Base-by-base conservation (phyloP, 2,329 filamentous ascomycete species). In the Monosporascus sp. region DNA sequence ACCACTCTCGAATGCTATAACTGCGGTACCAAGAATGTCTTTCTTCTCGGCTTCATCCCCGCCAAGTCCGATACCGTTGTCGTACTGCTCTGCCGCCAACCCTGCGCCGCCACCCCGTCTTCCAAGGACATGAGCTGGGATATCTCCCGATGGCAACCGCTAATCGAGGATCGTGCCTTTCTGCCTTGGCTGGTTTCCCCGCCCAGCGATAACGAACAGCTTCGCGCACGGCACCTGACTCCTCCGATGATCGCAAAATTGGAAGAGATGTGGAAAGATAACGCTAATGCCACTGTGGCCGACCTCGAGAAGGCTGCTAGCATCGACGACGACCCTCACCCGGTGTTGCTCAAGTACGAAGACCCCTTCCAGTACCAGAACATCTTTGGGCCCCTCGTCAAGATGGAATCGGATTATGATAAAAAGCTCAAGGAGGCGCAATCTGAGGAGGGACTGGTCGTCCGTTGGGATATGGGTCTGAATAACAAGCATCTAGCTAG, bases 41-140 rank as follows among this genome's bases (percentile, higher is more conserved):
- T 99, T 63, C 79, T 97, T 37, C 85, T 99, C 27, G 94, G 94
- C 6, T 99, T 99, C 70, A 99, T 99, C 62, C 95, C 94, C 9
- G 94, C 94, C 52, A 99, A 99, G 70, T 97, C 94, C 11, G 95
- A 99, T 66, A 97, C 94, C 0, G 94, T 99, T 27, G 95, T 99
- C 7, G 94, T 99, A 24, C 83, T 99, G 45, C 82, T 99, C 38
- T 99, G 94, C 70, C 91, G 94, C 56, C 94, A 97, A 72, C 94
- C 94, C 47, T 99, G 94, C 71, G 94, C 93, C 37, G 88, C 94
- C 27, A 93, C 89, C 74, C 89, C 92, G 1, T 97, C 94, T 37
- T 93, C 90, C 60, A 99, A 99, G 73, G 94, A 99, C 66, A 97
- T 99, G 92, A 99, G 94, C 70, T 99, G 94, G 94, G 94, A 99